A percentile compares a stretch with the other conserved stretches of the same genome.
Evolutionary conservation across 208 protist genomes (phyloP).

Genomic region (Borovskyia barvae): DNA sequence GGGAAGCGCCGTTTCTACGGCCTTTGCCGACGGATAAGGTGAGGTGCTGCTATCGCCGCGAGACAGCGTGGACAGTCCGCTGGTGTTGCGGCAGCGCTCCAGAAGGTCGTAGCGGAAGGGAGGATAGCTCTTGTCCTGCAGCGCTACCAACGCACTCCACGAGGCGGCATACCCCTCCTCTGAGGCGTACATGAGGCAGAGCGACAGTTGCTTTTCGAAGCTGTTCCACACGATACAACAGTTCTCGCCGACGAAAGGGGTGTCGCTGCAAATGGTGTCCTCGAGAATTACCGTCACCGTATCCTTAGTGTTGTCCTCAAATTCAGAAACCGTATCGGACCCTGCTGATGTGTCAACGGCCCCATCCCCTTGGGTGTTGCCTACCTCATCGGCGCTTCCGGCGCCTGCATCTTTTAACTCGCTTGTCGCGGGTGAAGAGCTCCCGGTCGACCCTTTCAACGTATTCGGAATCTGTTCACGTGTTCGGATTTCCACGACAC

Average conservation of each 20-base stretch:
- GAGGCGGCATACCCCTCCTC: conserved; percentile 70
- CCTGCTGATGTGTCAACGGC: neutral
- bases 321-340: conserved; percentile 15
- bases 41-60: conserved; percentile 10
- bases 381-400: neutral
- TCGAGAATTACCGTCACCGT: conserved; percentile 59
- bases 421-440: neutral
- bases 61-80: conserved; percentile 1
- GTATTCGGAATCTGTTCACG: neutral
- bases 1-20: conserved; percentile 27
- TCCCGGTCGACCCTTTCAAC: neutral
- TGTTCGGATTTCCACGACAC: conserved; percentile 21
- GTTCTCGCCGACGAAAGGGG: conserved; percentile 81
- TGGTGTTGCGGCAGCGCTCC: conserved; percentile 25
- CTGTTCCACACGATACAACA: conserved; percentile 89
- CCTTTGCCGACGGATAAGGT: neutral
- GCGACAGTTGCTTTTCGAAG: conserved; percentile 64
- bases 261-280: conserved; percentile 73
- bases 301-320: conserved; percentile 17
- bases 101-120: conserved; percentile 50
- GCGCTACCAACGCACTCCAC: conserved; percentile 68
- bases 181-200: conserved; percentile 79
- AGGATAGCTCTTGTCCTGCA: conserved; percentile 76
- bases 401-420: neutral
- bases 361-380: neutral